A percentile compares a stretch with the other conserved stretches of the same genome.
Evolutionary conservation across 257 asterid genomes (phyloP).

Genomic region (Nicotiana undulata): DNA sequence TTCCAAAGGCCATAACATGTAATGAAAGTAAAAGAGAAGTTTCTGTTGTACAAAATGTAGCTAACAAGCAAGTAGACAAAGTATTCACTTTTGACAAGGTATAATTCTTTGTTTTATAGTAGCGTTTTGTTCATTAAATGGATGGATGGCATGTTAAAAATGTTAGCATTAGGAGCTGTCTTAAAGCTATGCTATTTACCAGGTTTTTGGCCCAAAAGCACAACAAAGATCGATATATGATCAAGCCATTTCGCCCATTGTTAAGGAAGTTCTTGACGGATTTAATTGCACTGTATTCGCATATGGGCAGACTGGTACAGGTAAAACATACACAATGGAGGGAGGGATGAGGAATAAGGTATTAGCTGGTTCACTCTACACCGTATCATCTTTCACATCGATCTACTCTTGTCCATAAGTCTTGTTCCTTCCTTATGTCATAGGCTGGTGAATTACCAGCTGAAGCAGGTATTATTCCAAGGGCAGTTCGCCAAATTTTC

Average conservation of each 20-base stretch:
- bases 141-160: neutral
- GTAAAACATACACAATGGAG: conserved; percentile 79
- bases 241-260: conserved; percentile 76
- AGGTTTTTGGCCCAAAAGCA: conserved; percentile 85
- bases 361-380: neutral
- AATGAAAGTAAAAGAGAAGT: conserved; percentile 69
- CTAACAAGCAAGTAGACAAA: conserved; percentile 66
- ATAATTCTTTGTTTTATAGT: neutral
- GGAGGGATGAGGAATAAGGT: conserved; percentile 83
- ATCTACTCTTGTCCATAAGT: neutral
- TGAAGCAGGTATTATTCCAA: conserved; percentile 81
- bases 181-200: neutral
- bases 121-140: neutral
- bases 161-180: neutral
- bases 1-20: conserved; percentile 51
- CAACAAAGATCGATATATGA: conserved; percentile 78
- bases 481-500: conserved; percentile 82
- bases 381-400: neutral
- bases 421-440: conserved; percentile 10
- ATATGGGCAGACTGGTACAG: conserved; percentile 82
- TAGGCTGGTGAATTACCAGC: conserved; percentile 78
- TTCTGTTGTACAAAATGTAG: conserved; percentile 50
- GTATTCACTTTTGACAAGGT: conserved; percentile 82
- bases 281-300: conserved; percentile 83
- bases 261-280: conserved; percentile 70